A percentile compares a stretch with the other conserved stretches of the same genome.
Evolutionary conservation across 2,329 filamentous ascomycete genomes (phyloP).

Genomic region (Emmonsiellopsis sp.): DNA sequence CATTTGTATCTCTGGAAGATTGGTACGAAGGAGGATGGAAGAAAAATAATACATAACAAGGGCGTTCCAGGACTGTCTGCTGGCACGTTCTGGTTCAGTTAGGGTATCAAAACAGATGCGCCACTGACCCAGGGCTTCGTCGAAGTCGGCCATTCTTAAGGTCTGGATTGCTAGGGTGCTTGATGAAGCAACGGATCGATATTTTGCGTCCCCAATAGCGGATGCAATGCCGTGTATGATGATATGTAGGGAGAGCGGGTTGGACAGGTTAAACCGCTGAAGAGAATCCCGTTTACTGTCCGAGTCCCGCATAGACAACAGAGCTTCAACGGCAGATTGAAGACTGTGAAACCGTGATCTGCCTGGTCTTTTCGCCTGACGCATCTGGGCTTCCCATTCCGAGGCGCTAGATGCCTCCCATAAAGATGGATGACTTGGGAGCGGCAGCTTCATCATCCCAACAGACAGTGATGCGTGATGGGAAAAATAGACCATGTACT

Average conservation of each 20-base stretch:
- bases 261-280: conserved; percentile 10
- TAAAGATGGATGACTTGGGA: conserved; percentile 13
- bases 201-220: conserved; percentile 14
- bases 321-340: conserved; percentile 12
- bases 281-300: conserved; percentile 11
- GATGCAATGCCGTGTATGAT: conserved; percentile 15
- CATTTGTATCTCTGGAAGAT: conserved; percentile 15
- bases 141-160: conserved; percentile 12
- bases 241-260: conserved; percentile 12
- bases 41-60: conserved; percentile 14
- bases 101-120: conserved; percentile 11
- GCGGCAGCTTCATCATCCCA: conserved; percentile 15
- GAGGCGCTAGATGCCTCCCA: conserved; percentile 13
- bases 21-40: conserved; percentile 12
- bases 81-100: conserved; percentile 7
- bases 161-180: conserved; percentile 5
- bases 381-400: conserved; percentile 13
- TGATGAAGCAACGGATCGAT: conserved; percentile 11
- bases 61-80: conserved; percentile 10
- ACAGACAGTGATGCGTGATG: conserved; percentile 14
- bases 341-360: conserved; percentile 12
- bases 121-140: conserved; percentile 12
- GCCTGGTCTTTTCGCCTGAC: conserved; percentile 9
- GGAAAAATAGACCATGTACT: conserved; percentile 15
- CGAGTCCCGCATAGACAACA: conserved; percentile 12